phyloP scores from a whole-genome alignment of 225 moss, liverwort and hornwort genomes.

The Straminergon stramineum region DNA sequence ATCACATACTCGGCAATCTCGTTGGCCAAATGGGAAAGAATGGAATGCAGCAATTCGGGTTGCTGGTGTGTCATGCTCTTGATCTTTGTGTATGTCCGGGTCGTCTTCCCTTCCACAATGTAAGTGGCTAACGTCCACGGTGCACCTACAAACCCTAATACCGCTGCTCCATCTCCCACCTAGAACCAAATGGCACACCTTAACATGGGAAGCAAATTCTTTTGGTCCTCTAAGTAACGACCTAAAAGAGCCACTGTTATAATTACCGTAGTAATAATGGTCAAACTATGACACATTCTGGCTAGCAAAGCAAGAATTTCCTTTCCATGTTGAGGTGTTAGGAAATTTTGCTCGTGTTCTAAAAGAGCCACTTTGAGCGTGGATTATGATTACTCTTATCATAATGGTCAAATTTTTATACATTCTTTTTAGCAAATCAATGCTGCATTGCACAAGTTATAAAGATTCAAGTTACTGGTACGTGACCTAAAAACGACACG shows the following conservation, averaged over 20 bases:
- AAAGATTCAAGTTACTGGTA: neutral
- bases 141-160: slow-evolving; percentile 53
- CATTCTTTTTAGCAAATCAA: neutral
- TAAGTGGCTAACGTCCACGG: slow-evolving; percentile 65
- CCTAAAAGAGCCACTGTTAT: neutral
- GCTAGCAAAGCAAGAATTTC: neutral
- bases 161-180: slow-evolving; percentile 50
- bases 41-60: slow-evolving; percentile 36
- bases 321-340: neutral
- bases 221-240: neutral
- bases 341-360: neutral
- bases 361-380: neutral
- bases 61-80: slow-evolving; percentile 53
- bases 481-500: neutral
- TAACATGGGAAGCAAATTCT: neutral
- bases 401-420: neutral
- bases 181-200: neutral
- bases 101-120: slow-evolving; percentile 57
- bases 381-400: no score
- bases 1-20: slow-evolving; percentile 56
- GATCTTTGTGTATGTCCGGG: slow-evolving; percentile 50
- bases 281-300: neutral
- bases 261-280: neutral
- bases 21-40: slow-evolving; percentile 43
- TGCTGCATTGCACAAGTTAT: neutral